phyloP scores from a whole-genome alignment of 208 protist species.

The Trypanosoma mega region DNA sequence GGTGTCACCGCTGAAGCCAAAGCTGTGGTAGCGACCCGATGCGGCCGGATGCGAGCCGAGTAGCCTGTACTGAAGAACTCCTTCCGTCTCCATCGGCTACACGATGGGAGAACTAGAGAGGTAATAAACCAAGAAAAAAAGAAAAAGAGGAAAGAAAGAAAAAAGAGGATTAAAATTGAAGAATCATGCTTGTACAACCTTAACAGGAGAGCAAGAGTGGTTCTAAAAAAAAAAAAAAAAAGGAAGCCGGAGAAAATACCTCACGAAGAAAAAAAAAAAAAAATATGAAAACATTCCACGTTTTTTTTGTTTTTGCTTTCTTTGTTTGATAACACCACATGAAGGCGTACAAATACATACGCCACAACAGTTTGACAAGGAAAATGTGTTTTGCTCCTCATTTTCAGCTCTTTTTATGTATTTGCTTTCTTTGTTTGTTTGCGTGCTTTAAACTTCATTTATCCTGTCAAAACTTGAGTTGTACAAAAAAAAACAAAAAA shows the following conservation, averaged over 20 bases:
- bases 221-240: not conserved
- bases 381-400: too few relatives aligned
- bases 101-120: not conserved
- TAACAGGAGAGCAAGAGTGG: not conserved
- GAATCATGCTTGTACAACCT: too few relatives aligned
- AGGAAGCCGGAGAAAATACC: not conserved
- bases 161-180: too few relatives aligned
- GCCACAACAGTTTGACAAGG: too few relatives aligned
- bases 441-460: too few relatives aligned
- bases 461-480: not conserved
- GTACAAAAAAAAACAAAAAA: conserved; percentile 5
- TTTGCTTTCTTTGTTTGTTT: too few relatives aligned
- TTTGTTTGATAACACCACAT: too few relatives aligned
- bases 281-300: conserved; percentile 13
- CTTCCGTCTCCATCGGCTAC: conserved; percentile 45
- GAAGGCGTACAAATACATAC: too few relatives aligned
- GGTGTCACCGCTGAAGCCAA: conserved; percentile 61
- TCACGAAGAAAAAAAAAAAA: conserved; percentile 11
- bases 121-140: not conserved
- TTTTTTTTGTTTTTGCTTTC: too few relatives aligned
- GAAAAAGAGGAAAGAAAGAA: conserved; percentile 8
- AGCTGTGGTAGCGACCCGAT: conserved; percentile 63
- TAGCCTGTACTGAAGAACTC: conserved; percentile 74
- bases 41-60: conserved; percentile 76
- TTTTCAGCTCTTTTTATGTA: too few relatives aligned